Conservation (phyloP, 176 grass and related monocot genomes). For the sorghum (Sorghum bicolor) region DNA sequence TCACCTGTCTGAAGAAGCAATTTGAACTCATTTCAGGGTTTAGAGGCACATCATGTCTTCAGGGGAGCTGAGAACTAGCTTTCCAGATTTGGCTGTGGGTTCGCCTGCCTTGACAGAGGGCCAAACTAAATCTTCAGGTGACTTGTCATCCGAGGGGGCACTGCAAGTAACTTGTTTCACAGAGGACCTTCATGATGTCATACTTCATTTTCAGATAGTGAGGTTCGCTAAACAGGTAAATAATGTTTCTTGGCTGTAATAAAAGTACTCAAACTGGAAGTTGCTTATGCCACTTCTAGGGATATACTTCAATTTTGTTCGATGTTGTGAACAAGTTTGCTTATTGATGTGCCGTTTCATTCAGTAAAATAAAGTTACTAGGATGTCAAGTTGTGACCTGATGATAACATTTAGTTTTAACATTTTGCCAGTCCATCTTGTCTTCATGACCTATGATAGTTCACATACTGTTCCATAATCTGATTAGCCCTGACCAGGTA, state of each 20-base stretch:
- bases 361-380: not conserved
- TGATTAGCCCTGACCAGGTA: not conserved
- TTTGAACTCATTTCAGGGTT: not conserved
- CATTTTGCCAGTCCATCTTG: not conserved
- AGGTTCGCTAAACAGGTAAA: slow-evolving; percentile 75
- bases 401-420: not conserved
- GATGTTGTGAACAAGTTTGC: not conserved
- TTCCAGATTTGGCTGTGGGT: slow-evolving; percentile 39
- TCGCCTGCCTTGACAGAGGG: not conserved
- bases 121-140: slow-evolving; percentile 32
- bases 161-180: slow-evolving; percentile 73
- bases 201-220: slow-evolving; percentile 81
- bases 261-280: not conserved
- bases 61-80: slow-evolving; percentile 38
- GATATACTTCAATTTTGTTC: not conserved
- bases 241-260: not conserved
- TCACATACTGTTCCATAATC: not conserved
- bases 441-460: not conserved
- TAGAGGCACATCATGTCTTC: slow-evolving; percentile 43
- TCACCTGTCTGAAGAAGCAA: not conserved
- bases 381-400: not conserved
- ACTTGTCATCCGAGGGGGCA: slow-evolving; percentile 5
- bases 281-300: not conserved
- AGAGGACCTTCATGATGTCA: slow-evolving; percentile 74
- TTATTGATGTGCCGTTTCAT: not conserved